Evolutionary conservation across 2,329 filamentous ascomycete species (phyloP), one percentile per base, ranked within the genome.

Genomic region (Curvularia spicifera): DNA sequence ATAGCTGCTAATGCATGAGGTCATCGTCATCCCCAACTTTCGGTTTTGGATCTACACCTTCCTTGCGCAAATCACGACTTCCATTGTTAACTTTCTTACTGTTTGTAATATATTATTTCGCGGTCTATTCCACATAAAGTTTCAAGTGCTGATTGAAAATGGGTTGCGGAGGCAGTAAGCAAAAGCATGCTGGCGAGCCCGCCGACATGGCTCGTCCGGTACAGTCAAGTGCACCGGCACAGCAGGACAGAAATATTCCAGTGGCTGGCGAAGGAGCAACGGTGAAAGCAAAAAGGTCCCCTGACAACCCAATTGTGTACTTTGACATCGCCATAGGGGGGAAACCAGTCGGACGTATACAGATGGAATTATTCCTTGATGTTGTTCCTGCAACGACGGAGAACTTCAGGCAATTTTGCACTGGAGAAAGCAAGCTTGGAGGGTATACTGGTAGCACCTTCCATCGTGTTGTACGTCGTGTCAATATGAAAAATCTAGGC

Each of bases 401-500:
- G 78, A 93, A 93, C 86, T 94, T 94, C 86, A 85, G 85, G 68
- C 85, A 87, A 78, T 89, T 93, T 73, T 91, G 89, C 87, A 91
- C 87, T 64, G 84, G 84, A 64, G 84, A 90, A 82, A 87, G 84
- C 67, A 85, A 91, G 80, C 90, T 89, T 71, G 87, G 89, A 78
- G 90, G 91, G 70, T 96, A 94, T 85, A 81, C 86, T 78, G 87
- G 86, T 71, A 93, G 90, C 69, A 83, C 84, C 63, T 96, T 95
- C 88, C 91, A 96, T 85, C 91, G 91, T 71, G 88, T 96, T 69
- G 91, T 94, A 64, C 29, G 61, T 51, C 18, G 10, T 33, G 8
- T 28, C 13, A 4, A 31, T 13, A 20, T 47, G 15, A 6, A 8
- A 12, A 15, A 20, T 22, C 31, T 4, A 10, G 15, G 5, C 20